Conservation (phyloP, 495 filamentous ascomycete genomes). For the Endocarpon pusillum region DNA sequence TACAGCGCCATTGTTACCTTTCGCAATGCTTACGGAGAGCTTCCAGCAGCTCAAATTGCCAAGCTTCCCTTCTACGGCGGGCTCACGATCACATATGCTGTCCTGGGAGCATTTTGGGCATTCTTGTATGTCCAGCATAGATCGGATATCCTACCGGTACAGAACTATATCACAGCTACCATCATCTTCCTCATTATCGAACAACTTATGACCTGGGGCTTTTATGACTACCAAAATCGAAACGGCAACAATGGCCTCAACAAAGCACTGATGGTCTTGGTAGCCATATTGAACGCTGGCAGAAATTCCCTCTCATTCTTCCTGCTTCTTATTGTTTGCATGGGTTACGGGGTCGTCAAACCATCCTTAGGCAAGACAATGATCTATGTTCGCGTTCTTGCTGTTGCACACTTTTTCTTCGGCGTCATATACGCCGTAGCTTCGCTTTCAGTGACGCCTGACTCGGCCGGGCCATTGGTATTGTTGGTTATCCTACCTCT, state of each 20-base stretch:
- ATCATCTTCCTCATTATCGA: conserved; percentile 86
- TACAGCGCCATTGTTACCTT: conserved; percentile 80
- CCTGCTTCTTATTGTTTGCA: conserved; percentile 93
- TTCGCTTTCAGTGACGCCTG: conserved; percentile 71
- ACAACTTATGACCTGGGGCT: conserved; percentile 96
- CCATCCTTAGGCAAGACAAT: conserved; percentile 84
- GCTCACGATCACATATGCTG: conserved; percentile 82
- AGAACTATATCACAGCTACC: conserved; percentile 98
- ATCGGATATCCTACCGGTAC: conserved; percentile 89
- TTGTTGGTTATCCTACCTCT: conserved; percentile 88
- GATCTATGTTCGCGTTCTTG: conserved; percentile 83
- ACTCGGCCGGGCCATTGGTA: conserved; percentile 61
- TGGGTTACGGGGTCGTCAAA: conserved; percentile 98
- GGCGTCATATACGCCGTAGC: conserved; percentile 86
- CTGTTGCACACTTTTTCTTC: conserved; percentile 84
- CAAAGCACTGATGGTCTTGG: conserved; percentile 74
- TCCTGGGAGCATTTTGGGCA: conserved; percentile 79
- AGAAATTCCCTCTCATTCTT: conserved; percentile 98
- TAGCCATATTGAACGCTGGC: conserved; percentile 78
- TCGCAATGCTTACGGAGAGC: conserved; percentile 87
- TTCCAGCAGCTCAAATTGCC: conserved; percentile 85
- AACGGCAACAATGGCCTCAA: conserved; percentile 66
- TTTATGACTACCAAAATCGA: conserved; percentile 88
- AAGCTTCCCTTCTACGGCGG: conserved; percentile 97
- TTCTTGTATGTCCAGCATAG: conserved; percentile 94